Conservation (phyloP, 495 filamentous ascomycete genomes). For the Penicillium paxilli region DNA sequence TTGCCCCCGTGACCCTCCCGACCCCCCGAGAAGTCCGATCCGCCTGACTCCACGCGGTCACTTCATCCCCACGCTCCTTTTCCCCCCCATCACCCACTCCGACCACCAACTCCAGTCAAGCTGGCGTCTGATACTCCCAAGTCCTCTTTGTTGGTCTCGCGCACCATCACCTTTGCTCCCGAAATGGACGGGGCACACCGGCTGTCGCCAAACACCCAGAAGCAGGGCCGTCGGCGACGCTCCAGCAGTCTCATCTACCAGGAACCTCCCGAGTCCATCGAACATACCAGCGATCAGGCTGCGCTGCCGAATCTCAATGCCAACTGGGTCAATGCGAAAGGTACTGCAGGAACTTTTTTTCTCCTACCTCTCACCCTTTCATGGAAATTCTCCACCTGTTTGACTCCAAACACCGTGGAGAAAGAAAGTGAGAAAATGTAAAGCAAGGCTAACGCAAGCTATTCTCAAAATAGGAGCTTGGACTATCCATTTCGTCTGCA, state of each 20-base stretch:
- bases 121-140: constrained; percentile 64
- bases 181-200: constrained; percentile 63
- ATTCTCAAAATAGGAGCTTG: constrained; percentile 70
- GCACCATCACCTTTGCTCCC: constrained; percentile 78
- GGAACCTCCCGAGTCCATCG: constrained; percentile 88
- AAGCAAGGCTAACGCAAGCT: constrained; percentile 12
- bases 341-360: constrained; percentile 58
- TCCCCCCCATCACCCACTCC: constrained; percentile 12
- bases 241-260: constrained; percentile 97
- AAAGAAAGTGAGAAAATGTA: neutral
- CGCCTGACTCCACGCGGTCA: constrained; percentile 30
- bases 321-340: constrained; percentile 98
- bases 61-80: constrained; percentile 33
- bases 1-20: constrained; percentile 28
- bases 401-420: constrained; percentile 16
- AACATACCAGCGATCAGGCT: constrained; percentile 94
- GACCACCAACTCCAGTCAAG: constrained; percentile 16
- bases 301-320: constrained; percentile 94
- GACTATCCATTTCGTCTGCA: constrained; percentile 94
- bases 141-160: constrained; percentile 76
- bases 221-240: constrained; percentile 75
- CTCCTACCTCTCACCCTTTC: neutral
- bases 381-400: neutral
- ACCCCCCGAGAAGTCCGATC: constrained; percentile 25
- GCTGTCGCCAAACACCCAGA: constrained; percentile 54